Conservation (phyloP, 2,329 filamentous ascomycete species). For the Reticulascus tulasneorum region DNA sequence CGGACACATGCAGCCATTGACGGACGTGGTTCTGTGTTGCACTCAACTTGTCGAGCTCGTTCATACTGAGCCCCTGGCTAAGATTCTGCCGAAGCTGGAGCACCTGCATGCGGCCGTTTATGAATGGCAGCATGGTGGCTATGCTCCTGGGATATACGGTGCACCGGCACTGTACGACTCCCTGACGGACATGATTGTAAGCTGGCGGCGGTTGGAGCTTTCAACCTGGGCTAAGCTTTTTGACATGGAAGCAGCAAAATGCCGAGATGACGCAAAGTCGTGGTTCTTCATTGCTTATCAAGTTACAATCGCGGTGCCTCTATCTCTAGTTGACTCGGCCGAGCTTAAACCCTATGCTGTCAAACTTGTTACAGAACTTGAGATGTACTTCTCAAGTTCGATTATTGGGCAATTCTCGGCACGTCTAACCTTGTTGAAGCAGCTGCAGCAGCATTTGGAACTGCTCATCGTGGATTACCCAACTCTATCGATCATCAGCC, state of each 20-base stretch:
- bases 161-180: slow-evolving; percentile 68
- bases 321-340: slow-evolving; percentile 57
- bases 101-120: slow-evolving; percentile 81
- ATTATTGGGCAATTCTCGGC: slow-evolving; percentile 76
- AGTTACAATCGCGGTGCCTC: slow-evolving; percentile 72
- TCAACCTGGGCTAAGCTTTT: slow-evolving; percentile 89
- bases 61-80: slow-evolving; percentile 80
- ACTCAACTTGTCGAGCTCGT: slow-evolving; percentile 70
- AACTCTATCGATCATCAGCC: slow-evolving; percentile 52
- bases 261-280: slow-evolving; percentile 70
- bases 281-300: slow-evolving; percentile 99
- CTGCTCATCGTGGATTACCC: slow-evolving; percentile 58
- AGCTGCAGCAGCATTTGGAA: slow-evolving; percentile 61
- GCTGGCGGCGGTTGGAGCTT: slow-evolving; percentile 87
- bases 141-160: slow-evolving; percentile 77
- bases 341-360: slow-evolving; percentile 61
- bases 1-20: slow-evolving; percentile 68
- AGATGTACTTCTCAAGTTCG: slow-evolving; percentile 73
- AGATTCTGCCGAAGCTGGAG: slow-evolving; percentile 80
- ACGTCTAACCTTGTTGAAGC: slow-evolving; percentile 66
- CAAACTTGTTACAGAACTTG: slow-evolving; percentile 70
- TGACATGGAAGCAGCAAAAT: slow-evolving; percentile 75
- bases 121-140: slow-evolving; percentile 85
- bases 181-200: slow-evolving; percentile 75
- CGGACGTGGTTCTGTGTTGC: slow-evolving; percentile 73